Evolutionary conservation across 169 alveolate species (phyloP).

Genomic region (Cryptosporidium viatorum): DNA sequence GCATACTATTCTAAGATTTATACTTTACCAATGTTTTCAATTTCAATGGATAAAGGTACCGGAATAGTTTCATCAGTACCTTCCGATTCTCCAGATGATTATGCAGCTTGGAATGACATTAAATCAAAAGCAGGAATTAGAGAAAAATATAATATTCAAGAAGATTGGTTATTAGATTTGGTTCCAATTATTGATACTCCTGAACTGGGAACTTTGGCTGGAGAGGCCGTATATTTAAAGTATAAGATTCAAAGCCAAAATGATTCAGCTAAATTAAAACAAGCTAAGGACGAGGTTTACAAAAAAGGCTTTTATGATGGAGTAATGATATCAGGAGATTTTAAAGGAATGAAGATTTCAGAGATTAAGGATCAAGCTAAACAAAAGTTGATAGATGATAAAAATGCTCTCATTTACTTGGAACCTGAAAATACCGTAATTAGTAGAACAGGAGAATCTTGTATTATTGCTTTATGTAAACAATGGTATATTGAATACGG

Average conservation of each 20-base stretch:
- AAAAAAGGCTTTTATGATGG: constrained; percentile 98
- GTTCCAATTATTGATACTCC: constrained; percentile 77
- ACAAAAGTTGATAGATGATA: constrained; percentile 80
- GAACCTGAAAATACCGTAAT: constrained; percentile 97
- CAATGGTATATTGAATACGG: constrained; percentile 98
- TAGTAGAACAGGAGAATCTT: constrained; percentile 95
- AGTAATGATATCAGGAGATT: constrained; percentile 91
- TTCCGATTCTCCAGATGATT: constrained; percentile 99
- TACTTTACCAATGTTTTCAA: constrained; percentile 97
- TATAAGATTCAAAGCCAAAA: constrained; percentile 91
- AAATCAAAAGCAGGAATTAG: constrained; percentile 90
- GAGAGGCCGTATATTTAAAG: constrained; percentile 82
- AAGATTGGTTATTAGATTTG: constrained; percentile 90
- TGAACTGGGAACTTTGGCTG: constrained; percentile 82
- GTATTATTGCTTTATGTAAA: constrained; percentile 95
- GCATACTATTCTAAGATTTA: constrained; percentile 91
- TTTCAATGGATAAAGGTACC: constrained; percentile 96
- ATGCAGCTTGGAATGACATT: constrained; percentile 93
- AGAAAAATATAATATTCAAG: constrained; percentile 88
- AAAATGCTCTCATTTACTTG: constrained; percentile 87
- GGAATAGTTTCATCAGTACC: constrained; percentile 99
- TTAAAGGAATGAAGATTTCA: constrained; percentile 89
- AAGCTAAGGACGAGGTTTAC: constrained; percentile 96
- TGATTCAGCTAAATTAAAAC: constrained; percentile 92
- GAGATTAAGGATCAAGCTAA: constrained; percentile 84